phyloP scores from a whole-genome alignment of 2,329 filamentous ascomycete species.

The Calonectria hongkongensis region DNA sequence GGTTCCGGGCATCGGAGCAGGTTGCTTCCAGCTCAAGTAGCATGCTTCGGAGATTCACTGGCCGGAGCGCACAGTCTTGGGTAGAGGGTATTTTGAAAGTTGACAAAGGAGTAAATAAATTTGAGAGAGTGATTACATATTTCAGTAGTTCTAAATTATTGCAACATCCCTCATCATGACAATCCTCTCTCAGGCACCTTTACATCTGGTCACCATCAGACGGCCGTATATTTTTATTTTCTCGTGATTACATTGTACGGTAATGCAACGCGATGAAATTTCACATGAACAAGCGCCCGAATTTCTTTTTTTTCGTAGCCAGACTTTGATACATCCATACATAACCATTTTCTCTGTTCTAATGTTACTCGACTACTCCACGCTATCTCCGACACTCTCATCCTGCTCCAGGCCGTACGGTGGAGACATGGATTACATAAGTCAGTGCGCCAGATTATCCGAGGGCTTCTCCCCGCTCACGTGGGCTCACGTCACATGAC shows the following conservation, averaged over 20 bases:
- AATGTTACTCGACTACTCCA: neutral
- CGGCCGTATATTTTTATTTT: neutral
- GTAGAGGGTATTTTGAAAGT: too few species aligned
- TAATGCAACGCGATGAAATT: too few species aligned
- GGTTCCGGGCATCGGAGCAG: neutral
- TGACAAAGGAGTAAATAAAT: too few species aligned
- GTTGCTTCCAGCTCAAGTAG: neutral
- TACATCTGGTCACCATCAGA: neutral
- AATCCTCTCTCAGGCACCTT: neutral
- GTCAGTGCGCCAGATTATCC: constrained; percentile 53
- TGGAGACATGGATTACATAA: constrained; percentile 16
- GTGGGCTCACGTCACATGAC: constrained; percentile 56
- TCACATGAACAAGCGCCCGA: neutral
- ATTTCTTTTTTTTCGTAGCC: too few species aligned
- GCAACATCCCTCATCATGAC: neutral
- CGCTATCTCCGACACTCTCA: neutral
- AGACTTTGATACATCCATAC: neutral
- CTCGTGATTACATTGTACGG: too few species aligned
- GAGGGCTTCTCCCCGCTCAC: constrained; percentile 59
- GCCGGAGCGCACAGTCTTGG: too few species aligned
- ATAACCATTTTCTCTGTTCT: neutral
- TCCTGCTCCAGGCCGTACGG: neutral
- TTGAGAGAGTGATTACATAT: too few species aligned
- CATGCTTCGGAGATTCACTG: neutral
- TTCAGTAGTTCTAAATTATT: neutral